Conservation (phyloP, 192 early-diverging fungal species). For the Pilaira anomala region DNA sequence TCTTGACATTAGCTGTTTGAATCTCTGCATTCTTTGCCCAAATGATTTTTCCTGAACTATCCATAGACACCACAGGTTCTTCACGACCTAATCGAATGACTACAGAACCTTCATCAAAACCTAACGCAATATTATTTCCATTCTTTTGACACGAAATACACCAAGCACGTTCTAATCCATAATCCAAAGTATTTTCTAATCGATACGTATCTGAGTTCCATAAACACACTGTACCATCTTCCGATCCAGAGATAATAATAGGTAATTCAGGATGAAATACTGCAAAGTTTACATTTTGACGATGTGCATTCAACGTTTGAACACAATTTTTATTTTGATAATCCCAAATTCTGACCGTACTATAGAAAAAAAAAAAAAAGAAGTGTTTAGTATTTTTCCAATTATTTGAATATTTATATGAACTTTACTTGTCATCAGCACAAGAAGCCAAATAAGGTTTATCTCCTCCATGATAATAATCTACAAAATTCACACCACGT, state of each 20-base stretch:
- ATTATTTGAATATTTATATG: background rate
- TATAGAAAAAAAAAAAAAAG: background rate
- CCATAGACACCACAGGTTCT: slow-evolving; percentile 96
- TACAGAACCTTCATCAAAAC: slow-evolving; percentile 94
- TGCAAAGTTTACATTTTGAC: slow-evolving; percentile 88
- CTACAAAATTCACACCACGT: slow-evolving; percentile 98
- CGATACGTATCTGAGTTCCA: slow-evolving; percentile 98
- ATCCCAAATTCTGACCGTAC: slow-evolving; percentile 92
- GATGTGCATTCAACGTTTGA: slow-evolving; percentile 97
- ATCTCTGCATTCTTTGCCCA: slow-evolving; percentile 98
- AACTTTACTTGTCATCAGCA: slow-evolving; percentile 78
- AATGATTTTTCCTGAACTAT: slow-evolving; percentile 93
- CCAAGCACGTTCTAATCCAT: slow-evolving; percentile 97
- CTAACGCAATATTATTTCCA: slow-evolving; percentile 92
- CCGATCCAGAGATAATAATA: slow-evolving; percentile 90
- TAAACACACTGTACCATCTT: slow-evolving; percentile 91
- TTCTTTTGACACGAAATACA: slow-evolving; percentile 79
- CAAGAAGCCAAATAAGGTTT: slow-evolving; percentile 96
- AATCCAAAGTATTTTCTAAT: slow-evolving; percentile 93
- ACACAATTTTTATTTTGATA: slow-evolving; percentile 99
- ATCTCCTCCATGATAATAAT: slow-evolving; percentile 97
- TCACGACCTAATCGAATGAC: slow-evolving; percentile 93
- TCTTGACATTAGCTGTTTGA: slow-evolving; percentile 90
- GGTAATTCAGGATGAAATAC: slow-evolving; percentile 93
- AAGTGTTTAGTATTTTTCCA: background rate